Evolutionary conservation across 345 rosid species (phyloP).

Genomic region (Eucalyptus sp.): DNA sequence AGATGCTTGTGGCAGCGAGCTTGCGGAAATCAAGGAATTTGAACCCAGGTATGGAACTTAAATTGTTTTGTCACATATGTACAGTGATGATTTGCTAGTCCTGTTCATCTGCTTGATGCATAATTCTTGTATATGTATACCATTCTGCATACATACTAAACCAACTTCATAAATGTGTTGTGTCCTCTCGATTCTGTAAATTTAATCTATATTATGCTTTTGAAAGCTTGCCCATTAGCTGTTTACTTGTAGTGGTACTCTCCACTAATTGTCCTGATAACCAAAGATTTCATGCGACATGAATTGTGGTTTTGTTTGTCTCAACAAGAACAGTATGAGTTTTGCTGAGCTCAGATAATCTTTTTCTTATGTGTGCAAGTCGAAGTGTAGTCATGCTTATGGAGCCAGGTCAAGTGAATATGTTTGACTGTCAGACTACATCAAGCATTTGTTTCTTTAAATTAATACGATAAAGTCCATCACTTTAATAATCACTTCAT

Average conservation of each 20-base stretch:
- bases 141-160: neutral
- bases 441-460: neutral
- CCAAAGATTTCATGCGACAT: neutral
- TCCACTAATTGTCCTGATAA: neutral
- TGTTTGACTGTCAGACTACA: neutral
- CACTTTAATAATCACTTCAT: neutral
- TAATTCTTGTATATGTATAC: neutral
- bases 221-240: neutral
- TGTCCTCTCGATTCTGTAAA: neutral
- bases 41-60: conserved; percentile 68
- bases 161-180: neutral
- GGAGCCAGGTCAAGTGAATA: neutral
- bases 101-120: neutral
- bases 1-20: conserved; percentile 84
- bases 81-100: neutral
- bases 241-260: neutral
- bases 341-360: neutral
- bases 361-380: neutral
- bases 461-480: neutral
- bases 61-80: neutral
- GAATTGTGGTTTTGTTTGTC: neutral
- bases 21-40: conserved; percentile 82
- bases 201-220: neutral
- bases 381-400: neutral
- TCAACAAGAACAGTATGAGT: neutral